These are phyloP conservation scores for Solanum lycopersicoides DNA, from an alignment of 257 asterid genomes.

Conservation along the genomic window DNA sequence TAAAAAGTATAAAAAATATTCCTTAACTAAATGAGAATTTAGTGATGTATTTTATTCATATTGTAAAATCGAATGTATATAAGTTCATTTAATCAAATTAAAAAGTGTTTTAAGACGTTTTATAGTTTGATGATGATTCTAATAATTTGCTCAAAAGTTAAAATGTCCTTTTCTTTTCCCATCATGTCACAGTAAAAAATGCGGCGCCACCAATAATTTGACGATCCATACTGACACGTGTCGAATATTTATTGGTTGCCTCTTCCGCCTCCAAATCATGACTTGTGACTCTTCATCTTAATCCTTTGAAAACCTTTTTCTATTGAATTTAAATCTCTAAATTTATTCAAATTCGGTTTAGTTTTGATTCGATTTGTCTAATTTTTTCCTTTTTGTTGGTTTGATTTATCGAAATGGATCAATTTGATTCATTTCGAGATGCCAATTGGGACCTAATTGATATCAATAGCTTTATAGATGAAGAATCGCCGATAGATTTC, in stretches of 20 bases:
- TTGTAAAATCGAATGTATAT: no score
- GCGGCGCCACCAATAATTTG: neutral
- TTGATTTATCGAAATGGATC: constrained; percentile 18
- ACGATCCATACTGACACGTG: neutral
- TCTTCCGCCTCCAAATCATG: neutral
- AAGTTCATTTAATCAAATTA: fast-evolving
- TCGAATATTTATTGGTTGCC: neutral
- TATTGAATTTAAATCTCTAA: neutral
- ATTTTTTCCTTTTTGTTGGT: neutral
- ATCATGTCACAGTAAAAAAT: neutral
- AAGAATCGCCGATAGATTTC: constrained; percentile 23
- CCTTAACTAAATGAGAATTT: no score
- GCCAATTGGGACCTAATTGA: constrained; percentile 43
- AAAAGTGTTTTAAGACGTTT: fast-evolving
- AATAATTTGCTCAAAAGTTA: fast-evolving
- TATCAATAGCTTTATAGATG: constrained; percentile 36
- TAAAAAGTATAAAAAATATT: fast-evolving
- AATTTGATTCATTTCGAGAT: constrained; percentile 25
- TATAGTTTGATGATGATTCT: fast-evolving
- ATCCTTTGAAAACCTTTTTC: neutral
- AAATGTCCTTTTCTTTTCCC: no score
- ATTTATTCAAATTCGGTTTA: neutral
- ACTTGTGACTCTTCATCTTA: neutral
- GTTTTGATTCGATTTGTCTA: neutral
- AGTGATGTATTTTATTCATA: no score